Evolutionary conservation across 139 green algal genomes (phyloP).

Genomic region (Tetraselmis striata): DNA sequence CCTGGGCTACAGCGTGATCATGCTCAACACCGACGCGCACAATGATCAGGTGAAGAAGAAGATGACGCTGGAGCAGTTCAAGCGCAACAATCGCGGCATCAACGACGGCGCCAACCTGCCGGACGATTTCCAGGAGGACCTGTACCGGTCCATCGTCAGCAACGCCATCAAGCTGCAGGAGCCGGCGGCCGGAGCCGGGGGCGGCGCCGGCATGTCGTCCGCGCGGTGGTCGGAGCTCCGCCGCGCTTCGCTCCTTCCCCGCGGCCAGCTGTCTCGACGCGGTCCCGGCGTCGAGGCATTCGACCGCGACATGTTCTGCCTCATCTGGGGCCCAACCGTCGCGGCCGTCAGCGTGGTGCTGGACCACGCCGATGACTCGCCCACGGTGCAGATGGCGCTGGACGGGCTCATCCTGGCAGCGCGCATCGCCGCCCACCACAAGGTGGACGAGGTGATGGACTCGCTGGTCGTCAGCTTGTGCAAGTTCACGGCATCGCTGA

Average conservation of each 20-base stretch:
- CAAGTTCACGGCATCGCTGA: slow-evolving; percentile 8
- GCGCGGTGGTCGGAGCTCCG: too few species aligned
- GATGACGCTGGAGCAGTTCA: slow-evolving; percentile 58
- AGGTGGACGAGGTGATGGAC: slow-evolving; percentile 61
- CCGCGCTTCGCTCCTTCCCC: too few species aligned
- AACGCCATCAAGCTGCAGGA: too few species aligned
- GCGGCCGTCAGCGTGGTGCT: slow-evolving; percentile 85
- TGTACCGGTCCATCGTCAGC: slow-evolving; percentile 49
- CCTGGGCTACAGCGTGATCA: slow-evolving; percentile 76
- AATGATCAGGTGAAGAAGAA: slow-evolving; percentile 66
- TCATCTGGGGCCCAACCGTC: slow-evolving; percentile 83
- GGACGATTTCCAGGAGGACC: slow-evolving; percentile 32
- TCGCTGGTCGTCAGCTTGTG: slow-evolving; percentile 46
- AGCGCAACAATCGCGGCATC: slow-evolving; percentile 51
- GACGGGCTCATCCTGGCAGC: slow-evolving; percentile 52
- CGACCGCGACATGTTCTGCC: slow-evolving; percentile 84
- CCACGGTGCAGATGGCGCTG: slow-evolving; percentile 32
- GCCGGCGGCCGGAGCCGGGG: too few species aligned
- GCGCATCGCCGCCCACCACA: slow-evolving; percentile 41
- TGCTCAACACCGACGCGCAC: slow-evolving; percentile 85
- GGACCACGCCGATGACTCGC: slow-evolving; percentile 60
- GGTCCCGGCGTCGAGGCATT: too few species aligned
- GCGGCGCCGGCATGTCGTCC: too few species aligned
- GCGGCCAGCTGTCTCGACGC: too few species aligned
- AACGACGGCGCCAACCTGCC: too few species aligned